phyloP scores from a whole-genome alignment of 352 stramenopile species.

The Globisporangium radiosum region DNA sequence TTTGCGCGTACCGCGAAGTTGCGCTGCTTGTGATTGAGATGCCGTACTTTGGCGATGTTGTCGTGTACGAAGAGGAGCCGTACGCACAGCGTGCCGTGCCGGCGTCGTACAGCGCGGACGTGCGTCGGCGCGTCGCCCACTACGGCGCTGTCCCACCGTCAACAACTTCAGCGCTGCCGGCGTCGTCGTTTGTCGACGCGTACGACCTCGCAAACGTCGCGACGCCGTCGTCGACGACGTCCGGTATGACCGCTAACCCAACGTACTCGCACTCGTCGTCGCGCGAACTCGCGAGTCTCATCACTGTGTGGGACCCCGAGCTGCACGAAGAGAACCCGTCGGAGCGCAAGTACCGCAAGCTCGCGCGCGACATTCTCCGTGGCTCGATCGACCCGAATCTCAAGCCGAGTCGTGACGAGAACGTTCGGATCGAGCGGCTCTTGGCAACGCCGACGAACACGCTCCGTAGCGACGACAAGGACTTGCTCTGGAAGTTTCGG shows the following conservation, averaged over 20 bases:
- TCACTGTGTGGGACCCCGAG: conserved; percentile 82
- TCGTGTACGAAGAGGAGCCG: conserved; percentile 90
- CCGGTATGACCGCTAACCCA: conserved; percentile 11
- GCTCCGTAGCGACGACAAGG: conserved; percentile 89
- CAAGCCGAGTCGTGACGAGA: conserved; percentile 95
- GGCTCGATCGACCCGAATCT: conserved; percentile 96
- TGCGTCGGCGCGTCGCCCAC: conserved; percentile 33
- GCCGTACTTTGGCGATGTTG: conserved; percentile 87
- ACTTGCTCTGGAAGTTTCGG: conserved; percentile 95
- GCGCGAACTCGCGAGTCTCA: conserved; percentile 39
- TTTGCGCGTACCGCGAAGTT: conserved; percentile 77
- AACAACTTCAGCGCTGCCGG: not conserved
- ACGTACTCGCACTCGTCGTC: conserved; percentile 16
- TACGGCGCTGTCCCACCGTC: conserved; percentile 14
- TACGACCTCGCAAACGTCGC: conserved; percentile 29
- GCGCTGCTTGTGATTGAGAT: conserved; percentile 85
- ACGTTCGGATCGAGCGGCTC: conserved; percentile 88
- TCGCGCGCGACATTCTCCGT: conserved; percentile 93
- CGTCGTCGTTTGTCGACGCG: conserved; percentile 28
- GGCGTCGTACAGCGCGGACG: conserved; percentile 45
- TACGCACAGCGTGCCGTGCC: conserved; percentile 74
- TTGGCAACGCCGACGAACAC: conserved; percentile 92
- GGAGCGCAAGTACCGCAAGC: conserved; percentile 98
- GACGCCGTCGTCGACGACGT: conserved; percentile 8
- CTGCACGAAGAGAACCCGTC: conserved; percentile 88